Base-by-base conservation (phyloP, 805 yeast species). In the Spencermartinsiella europaea region DNA sequence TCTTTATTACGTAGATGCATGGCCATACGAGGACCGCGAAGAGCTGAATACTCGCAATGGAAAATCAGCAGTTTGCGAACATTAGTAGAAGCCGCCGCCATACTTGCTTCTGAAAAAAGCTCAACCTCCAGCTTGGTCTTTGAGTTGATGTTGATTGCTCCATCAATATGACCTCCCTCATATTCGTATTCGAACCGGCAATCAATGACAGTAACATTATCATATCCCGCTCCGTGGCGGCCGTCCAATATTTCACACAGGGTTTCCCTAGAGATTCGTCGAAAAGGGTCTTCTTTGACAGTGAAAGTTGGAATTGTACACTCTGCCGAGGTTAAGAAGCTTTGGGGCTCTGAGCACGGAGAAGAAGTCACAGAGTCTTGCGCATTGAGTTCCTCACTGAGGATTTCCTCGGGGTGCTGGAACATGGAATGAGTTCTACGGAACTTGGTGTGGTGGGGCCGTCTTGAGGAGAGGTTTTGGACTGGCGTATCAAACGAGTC, bases 21-120 rank as follows among this genome's bases (percentile, higher is more conserved):
- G 1, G 98, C 98, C 84, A 93, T 79, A 40, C 83, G 70, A 3
- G 99, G 99, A n/a, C 98, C 96, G 49, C 99, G 74, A 61, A 83
- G 87, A 4, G 95, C 79, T 34, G 95, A 83, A 63, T 88, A 91
- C 66, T 93, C 99, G 67, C 99, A 93, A 66, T 93, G 97, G 70
- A 93, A 91, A 8, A 93, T 73, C 4, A 91, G 63, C 46, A 93
- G 68, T 17, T 21, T 10, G 7, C 31, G 31, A 34, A 15, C 1
- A 44, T 21, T 20, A 37, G 31, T 8, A n/a, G 20, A 12, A 14
- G 22, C 42, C 33, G 38, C 38, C 8, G 44, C 43, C 56, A 58
- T 39, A 48, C 58, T 38, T 59, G 68, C 53, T 61, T 68, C 45
- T 15, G 55, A 56, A 20, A 75, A 67, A 52, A 89, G 74, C 40